A percentile compares a stretch with the other conserved stretches of the same genome.
phyloP scores from a whole-genome alignment of 1,284 basidiomycete species.

The Tranzscheliella williamsii region DNA sequence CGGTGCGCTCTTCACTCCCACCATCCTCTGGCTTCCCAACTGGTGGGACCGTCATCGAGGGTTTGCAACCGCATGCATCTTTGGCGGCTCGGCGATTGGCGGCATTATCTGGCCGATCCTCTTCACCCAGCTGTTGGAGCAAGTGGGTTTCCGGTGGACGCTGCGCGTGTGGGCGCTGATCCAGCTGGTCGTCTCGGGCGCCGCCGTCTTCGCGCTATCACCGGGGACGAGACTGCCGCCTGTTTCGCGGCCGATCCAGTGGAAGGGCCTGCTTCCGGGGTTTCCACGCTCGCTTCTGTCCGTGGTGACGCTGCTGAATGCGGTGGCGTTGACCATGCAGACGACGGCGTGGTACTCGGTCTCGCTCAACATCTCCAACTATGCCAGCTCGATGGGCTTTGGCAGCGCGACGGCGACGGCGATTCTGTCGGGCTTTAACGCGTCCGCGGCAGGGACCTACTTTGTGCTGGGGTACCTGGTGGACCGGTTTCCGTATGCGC shows the following conservation, averaged over 20 bases:
- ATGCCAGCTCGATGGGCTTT: constrained; percentile 40
- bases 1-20: constrained; percentile 40
- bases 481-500: constrained; percentile 34
- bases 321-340: constrained; percentile 25
- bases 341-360: constrained; percentile 42
- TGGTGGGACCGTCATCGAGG: constrained; percentile 45
- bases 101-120: constrained; percentile 49
- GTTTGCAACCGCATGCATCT: constrained; percentile 45
- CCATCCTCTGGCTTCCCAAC: constrained; percentile 44
- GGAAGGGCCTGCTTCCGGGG: constrained; percentile 12
- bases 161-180: constrained; percentile 30
- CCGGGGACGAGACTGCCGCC: constrained; percentile 5
- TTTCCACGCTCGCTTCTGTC: constrained; percentile 19
- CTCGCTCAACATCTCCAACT: constrained; percentile 46
- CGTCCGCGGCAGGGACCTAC: constrained; percentile 40
- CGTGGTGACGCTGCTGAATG: constrained; percentile 12
- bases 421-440: constrained; percentile 49
- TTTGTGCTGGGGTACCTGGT: constrained; percentile 35
- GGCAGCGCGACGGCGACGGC: constrained; percentile 31
- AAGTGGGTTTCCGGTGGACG: constrained; percentile 46
- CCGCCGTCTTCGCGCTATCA: constrained; percentile 12
- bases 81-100: constrained; percentile 36
- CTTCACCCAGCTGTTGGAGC: constrained; percentile 22
- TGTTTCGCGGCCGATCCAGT: constrained; percentile 3
- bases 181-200: constrained; percentile 27